Percentiles rank a stretch among this genome's conserved stretches.
Evolutionary conservation across 352 stramenopile species (phyloP).

Genomic region (Phytopythium sindhum): DNA sequence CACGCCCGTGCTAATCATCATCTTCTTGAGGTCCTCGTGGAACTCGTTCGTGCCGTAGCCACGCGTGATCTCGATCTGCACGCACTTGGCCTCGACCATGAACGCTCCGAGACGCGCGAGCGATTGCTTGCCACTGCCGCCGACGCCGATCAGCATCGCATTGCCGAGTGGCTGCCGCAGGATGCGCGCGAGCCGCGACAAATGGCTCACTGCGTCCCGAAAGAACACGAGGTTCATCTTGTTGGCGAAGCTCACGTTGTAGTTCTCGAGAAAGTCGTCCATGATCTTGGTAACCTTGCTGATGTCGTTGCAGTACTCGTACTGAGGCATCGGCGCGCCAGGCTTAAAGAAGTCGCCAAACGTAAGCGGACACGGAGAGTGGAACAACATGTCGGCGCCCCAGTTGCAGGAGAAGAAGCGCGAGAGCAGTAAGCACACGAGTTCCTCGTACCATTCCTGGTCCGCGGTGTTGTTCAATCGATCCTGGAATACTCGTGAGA

Average conservation of each 20-base stretch:
- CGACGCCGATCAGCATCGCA: constrained; percentile 95
- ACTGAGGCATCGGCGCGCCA: constrained; percentile 65
- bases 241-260: constrained; percentile 92
- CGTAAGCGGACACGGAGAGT: constrained; percentile 78
- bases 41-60: constrained; percentile 90
- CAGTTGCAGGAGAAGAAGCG: constrained; percentile 78
- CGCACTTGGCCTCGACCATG: constrained; percentile 89
- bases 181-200: constrained; percentile 87
- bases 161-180: constrained; percentile 91
- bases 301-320: constrained; percentile 85
- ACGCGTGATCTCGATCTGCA: constrained; percentile 91
- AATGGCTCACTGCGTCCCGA: constrained; percentile 89
- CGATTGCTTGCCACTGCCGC: constrained; percentile 92
- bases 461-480: constrained; percentile 87
- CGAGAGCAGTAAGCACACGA: constrained; percentile 79
- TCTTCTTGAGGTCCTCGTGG: constrained; percentile 91
- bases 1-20: constrained; percentile 93
- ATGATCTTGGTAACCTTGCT: constrained; percentile 83
- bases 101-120: constrained; percentile 89
- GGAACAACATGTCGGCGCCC: constrained; percentile 84
- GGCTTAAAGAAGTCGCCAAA: constrained; percentile 93
- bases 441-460: constrained; percentile 89
- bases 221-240: constrained; percentile 98
- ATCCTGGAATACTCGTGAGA: constrained; percentile 91
- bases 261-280: constrained; percentile 92